Conservation (phyloP, 306 rosid species). For the Vigna angularis region DNA sequence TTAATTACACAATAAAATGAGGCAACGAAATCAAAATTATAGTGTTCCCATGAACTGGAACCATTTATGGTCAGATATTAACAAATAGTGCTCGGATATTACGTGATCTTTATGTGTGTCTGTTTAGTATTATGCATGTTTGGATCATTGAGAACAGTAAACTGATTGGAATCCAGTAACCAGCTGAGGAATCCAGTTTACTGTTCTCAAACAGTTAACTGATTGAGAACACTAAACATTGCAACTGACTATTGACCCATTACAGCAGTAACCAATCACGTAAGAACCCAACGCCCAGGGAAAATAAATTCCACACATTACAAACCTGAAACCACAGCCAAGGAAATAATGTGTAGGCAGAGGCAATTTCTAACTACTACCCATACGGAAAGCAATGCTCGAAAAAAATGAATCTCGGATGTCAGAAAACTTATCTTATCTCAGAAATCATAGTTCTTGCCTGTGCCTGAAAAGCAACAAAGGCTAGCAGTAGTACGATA, state of each 20-base stretch:
- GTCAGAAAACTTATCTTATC: neutral
- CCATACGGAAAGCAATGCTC: neutral
- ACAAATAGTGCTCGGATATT: neutral
- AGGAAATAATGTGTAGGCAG: neutral
- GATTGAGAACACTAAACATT: neutral
- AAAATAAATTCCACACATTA: neutral
- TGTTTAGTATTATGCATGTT: neutral
- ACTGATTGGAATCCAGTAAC: neutral
- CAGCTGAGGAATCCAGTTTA: neutral
- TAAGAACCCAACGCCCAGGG: neutral
- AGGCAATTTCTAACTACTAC: neutral
- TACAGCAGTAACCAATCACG: slow-evolving; percentile 3
- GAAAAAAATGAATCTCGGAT: neutral
- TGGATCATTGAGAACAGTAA: neutral
- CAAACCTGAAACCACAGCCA: neutral
- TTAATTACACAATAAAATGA: too few species aligned
- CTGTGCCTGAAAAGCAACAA: slow-evolving; percentile 10
- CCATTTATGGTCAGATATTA: neutral
- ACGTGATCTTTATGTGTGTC: neutral
- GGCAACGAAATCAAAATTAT: too few species aligned
- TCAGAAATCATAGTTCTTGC: neutral
- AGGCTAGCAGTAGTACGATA: slow-evolving; percentile 10
- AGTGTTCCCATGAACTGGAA: too few species aligned
- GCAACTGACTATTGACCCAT: neutral
- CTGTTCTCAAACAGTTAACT: too few species aligned